These are phyloP conservation scores for Begonia peltatifolia DNA, from an alignment of 306 rosid genomes.

Conservation along the genomic window DNA sequence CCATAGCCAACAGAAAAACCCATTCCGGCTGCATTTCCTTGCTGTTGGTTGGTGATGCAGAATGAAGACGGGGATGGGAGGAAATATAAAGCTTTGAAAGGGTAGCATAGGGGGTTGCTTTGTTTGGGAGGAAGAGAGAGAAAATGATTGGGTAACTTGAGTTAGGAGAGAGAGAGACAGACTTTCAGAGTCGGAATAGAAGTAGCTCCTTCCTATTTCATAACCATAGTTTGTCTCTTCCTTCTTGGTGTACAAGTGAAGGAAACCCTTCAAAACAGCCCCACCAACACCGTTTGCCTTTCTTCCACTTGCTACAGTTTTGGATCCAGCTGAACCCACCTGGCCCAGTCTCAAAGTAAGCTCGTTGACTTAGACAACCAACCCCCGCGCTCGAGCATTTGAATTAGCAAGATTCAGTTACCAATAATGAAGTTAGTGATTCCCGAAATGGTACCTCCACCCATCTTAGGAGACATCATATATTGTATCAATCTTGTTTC, in stretches of 20 bases:
- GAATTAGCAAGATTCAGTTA: too few relatives aligned
- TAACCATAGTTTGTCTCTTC: background rate
- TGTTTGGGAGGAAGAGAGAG: slow-evolving; percentile 36
- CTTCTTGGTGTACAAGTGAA: slow-evolving; percentile 6
- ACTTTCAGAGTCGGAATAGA: slow-evolving; percentile 10
- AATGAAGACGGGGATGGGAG: slow-evolving; percentile 9
- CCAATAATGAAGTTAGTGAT: too few relatives aligned
- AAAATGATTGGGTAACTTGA: slow-evolving; percentile 49
- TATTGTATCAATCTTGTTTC: too few relatives aligned
- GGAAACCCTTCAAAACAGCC: background rate
- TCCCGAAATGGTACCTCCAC: too few relatives aligned
- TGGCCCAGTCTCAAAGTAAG: too few relatives aligned
- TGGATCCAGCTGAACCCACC: too few relatives aligned
- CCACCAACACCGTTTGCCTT: too few relatives aligned
- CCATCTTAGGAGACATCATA: too few relatives aligned
- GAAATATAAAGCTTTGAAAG: slow-evolving; percentile 6
- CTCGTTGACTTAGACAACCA: too few relatives aligned
- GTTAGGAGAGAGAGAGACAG: slow-evolving; percentile 10
- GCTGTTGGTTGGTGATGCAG: background rate
- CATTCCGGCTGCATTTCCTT: slow-evolving; percentile 32
- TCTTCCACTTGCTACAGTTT: too few relatives aligned
- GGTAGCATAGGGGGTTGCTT: slow-evolving; percentile 6
- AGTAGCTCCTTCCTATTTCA: background rate
- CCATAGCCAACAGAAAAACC: slow-evolving; percentile 19
- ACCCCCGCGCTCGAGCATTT: too few relatives aligned